Evolutionary conservation across 148 eudicot genomes (phyloP).

Genomic region (Camellia sinensis): DNA sequence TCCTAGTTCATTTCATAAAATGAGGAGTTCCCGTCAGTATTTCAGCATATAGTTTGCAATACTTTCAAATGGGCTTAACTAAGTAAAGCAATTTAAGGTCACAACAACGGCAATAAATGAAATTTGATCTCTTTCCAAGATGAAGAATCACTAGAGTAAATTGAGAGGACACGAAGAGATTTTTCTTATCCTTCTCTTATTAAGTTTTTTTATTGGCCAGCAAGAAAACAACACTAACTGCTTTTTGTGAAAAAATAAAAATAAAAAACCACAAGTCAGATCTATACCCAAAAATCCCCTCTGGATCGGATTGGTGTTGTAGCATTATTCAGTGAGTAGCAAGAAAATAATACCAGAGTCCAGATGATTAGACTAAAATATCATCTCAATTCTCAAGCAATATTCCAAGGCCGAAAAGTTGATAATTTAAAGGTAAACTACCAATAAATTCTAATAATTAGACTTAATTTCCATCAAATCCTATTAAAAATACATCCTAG

Average conservation of each 20-base stretch:
- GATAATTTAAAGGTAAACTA: too few species aligned
- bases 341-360: not conserved
- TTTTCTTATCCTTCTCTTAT: not conserved
- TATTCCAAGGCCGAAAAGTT: not conserved
- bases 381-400: not conserved
- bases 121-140: not conserved
- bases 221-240: not conserved
- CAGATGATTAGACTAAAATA: not conserved
- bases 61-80: conserved; percentile 2
- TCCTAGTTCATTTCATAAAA: not conserved
- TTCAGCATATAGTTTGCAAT: not conserved
- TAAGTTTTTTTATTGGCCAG: not conserved
- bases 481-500: too few species aligned
- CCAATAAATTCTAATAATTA: too few species aligned
- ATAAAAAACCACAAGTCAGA: not conserved
- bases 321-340: not conserved
- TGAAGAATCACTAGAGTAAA: not conserved
- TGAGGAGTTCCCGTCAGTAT: not conserved
- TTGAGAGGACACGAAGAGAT: not conserved
- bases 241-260: not conserved
- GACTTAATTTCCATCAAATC: too few species aligned
- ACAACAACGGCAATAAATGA: not conserved
- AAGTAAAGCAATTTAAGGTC: conserved; percentile 2
- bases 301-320: not conserved
- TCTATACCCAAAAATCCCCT: not conserved